Evolutionary conservation across 2,329 filamentous ascomycete genomes (phyloP).

Genomic region (Ophiocordyceps unilateralis): DNA sequence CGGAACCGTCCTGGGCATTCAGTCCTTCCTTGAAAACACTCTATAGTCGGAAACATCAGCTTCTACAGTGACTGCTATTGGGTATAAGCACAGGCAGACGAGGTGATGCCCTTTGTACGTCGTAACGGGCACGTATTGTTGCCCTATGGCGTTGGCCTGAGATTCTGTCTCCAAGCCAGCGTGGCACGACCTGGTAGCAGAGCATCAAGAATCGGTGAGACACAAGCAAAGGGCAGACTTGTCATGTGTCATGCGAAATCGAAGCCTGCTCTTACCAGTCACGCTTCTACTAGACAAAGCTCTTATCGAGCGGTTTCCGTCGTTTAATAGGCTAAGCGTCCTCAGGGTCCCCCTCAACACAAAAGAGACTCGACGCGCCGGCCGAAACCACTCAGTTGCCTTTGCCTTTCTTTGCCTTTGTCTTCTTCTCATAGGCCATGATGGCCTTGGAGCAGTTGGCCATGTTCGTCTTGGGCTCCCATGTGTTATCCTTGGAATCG

Average conservation of each 20-base stretch:
- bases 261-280: neutral
- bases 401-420: neutral
- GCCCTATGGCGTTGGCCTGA: neutral
- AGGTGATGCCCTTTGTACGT: neutral
- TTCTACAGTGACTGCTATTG: neutral
- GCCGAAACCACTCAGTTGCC: neutral
- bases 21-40: conserved; percentile 6
- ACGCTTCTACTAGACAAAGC: neutral
- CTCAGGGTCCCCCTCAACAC: neutral
- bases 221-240: neutral
- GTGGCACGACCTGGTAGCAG: neutral
- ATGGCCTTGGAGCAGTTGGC: conserved; percentile 19
- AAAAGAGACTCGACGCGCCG: neutral
- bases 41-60: conserved; percentile 1
- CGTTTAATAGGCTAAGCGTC: neutral
- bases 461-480: conserved; percentile 33
- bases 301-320: no score
- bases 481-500: conserved; percentile 25
- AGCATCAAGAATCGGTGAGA: no score
- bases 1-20: conserved; percentile 10
- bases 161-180: neutral
- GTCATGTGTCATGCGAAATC: neutral
- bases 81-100: neutral
- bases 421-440: conserved; percentile 17
- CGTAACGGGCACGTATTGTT: neutral